Evolutionary conservation across 2,329 filamentous ascomycete genomes (phyloP).

Genomic region (Monilinia vaccinii-corymbosi): DNA sequence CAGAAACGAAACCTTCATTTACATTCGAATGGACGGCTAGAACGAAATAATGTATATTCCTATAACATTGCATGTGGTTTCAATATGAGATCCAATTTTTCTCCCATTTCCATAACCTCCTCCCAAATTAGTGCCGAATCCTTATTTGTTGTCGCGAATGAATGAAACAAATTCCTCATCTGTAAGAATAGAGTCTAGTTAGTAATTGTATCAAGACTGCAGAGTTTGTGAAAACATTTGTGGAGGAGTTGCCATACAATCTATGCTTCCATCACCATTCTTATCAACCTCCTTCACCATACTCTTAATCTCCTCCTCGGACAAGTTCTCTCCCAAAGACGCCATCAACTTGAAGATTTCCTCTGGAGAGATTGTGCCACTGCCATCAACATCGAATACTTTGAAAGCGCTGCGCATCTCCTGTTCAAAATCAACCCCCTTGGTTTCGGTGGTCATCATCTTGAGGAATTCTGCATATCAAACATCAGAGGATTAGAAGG

Average conservation of each 20-base stretch:
- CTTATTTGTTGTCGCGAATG: slow-evolving; percentile 12
- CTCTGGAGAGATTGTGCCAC: slow-evolving; percentile 54
- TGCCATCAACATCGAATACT: slow-evolving; percentile 58
- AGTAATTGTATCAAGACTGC: neutral
- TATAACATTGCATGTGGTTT: neutral
- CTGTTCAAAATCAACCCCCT: slow-evolving; percentile 52
- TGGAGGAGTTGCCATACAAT: slow-evolving; percentile 34
- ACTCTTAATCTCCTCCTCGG: slow-evolving; percentile 54
- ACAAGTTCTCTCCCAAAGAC: slow-evolving; percentile 54
- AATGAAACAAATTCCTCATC: slow-evolving; percentile 16
- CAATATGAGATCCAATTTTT: neutral
- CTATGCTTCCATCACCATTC: slow-evolving; percentile 55
- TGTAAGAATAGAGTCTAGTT: neutral
- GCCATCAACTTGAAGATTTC: slow-evolving; percentile 56
- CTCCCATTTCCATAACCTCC: neutral
- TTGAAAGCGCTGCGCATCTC: slow-evolving; percentile 58
- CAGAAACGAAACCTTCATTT: neutral
- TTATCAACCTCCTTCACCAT: slow-evolving; percentile 58
- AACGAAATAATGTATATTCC: neutral
- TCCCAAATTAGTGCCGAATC: neutral
- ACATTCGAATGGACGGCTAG: neutral
- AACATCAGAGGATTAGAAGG: neutral
- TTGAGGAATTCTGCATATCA: slow-evolving; percentile 49
- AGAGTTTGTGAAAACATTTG: neutral
- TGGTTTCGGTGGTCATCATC: slow-evolving; percentile 57